Evolutionary conservation across 768 basidiomycete genomes (phyloP), one percentile per base, ranked within the genome.

Genomic region (Kwoniella mangroviensis): DNA sequence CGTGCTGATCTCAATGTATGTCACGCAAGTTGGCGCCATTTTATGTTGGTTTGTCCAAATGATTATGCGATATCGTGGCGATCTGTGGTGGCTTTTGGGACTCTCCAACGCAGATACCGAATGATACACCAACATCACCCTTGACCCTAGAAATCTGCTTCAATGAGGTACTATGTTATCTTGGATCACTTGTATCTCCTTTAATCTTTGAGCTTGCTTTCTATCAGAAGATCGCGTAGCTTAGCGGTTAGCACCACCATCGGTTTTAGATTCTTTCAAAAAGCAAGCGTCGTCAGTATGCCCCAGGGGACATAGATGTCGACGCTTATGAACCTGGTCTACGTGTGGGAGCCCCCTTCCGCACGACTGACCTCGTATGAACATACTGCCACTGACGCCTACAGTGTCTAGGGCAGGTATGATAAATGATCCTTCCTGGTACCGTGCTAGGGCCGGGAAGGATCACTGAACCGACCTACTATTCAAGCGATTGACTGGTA

Each of bases 161-260:
- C 49, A 51, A 17, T 51, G 49, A 15, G 21, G 49, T 51, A 51
- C 7, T 19, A 15, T 51, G 49, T 21, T 9, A 51, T 51, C 15
- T 17, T 51, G 15, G 5, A 13, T 51, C 34, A 34, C 34, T 34
- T 34, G 34, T 7, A 34, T 34, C 34, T 34, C 3, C 34, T 34
- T 34, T 34, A 3, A 34, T 4, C 4, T 34, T 34, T 34, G 34
- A 34, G 34, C 34, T 34, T 34, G 34, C 34, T 34, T 34, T 34
- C 34, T 34, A 34, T 34, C 6, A 34, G 34, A n/a, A 54, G 53
- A 22, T 54, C 53, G 53, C 24, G 53, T 54, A 54, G 53, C 53
- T 54, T 54, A 54, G 24, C 53, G 53, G 53, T 54, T 54, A 54
- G 53, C 22, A 54, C 53, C 53, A 54, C 15, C 34, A 54, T 54